These are phyloP conservation scores for Wickerhamiella spandovensis DNA, from an alignment of 805 yeast species.

Conservation along the genomic window DNA sequence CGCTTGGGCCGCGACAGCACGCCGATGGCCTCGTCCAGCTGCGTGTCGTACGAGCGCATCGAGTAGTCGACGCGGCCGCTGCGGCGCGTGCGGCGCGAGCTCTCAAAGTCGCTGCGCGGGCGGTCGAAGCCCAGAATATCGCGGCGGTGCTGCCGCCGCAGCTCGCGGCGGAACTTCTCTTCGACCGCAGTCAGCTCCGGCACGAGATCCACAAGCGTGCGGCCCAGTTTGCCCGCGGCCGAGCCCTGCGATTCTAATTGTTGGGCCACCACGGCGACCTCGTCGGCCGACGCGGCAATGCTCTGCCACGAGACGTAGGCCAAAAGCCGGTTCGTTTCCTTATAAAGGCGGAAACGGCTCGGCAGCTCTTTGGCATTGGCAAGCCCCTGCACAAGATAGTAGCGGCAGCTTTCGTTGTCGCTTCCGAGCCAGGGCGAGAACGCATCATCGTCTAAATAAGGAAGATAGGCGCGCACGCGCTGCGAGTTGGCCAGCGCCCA, in stretches of 20 bases:
- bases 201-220: conserved; percentile 13
- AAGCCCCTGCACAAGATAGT: conserved; percentile 14
- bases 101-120: conserved; percentile 13
- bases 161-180: conserved; percentile 11
- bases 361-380: conserved; percentile 14
- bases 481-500: conserved; percentile 25
- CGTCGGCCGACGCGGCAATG: conserved; percentile 21
- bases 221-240: conserved; percentile 9
- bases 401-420: conserved; percentile 14
- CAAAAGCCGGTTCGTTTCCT: conserved; percentile 22
- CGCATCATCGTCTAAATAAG: conserved; percentile 11
- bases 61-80: conserved; percentile 14
- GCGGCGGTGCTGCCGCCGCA: conserved; percentile 12
- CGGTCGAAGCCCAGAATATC: conserved; percentile 2
- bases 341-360: conserved; percentile 25
- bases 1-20: neutral
- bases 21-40: conserved; percentile 2
- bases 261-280: conserved; percentile 14
- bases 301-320: conserved; percentile 24
- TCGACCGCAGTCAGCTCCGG: conserved; percentile 12
- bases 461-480: conserved; percentile 15
- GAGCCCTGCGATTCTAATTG: conserved; percentile 5
- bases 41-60: conserved; percentile 6
- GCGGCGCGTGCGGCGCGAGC: conserved; percentile 20
- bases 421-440: conserved; percentile 16